These are phyloP conservation scores for Liriodendron chinense DNA, from an alignment of 164 flowering plant genomes.

Conservation along the genomic window DNA sequence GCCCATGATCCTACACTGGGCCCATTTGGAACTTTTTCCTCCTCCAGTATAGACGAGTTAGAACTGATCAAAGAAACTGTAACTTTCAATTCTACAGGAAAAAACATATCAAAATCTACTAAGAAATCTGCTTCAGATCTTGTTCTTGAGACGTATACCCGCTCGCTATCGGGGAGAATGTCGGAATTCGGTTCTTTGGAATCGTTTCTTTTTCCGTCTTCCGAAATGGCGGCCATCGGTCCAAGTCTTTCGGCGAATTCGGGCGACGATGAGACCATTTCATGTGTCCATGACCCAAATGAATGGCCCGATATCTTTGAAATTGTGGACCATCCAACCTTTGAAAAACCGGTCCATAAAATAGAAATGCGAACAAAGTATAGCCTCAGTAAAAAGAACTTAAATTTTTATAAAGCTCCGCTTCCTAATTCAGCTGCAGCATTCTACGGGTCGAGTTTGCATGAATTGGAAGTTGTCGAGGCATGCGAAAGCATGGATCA, in stretches of 20 bases:
- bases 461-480: slow-evolving; percentile 45
- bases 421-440: slow-evolving; percentile 64
- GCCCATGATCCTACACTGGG: slow-evolving; percentile 14
- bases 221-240: background rate
- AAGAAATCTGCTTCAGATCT: slow-evolving; percentile 26
- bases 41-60: slow-evolving; percentile 24
- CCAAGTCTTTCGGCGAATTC: slow-evolving; percentile 15
- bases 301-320: background rate
- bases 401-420: slow-evolving; percentile 22
- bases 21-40: slow-evolving; percentile 19
- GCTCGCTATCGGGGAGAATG: slow-evolving; percentile 19
- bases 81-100: slow-evolving; percentile 4
- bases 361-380: slow-evolving; percentile 25
- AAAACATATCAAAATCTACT: background rate
- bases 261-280: slow-evolving; percentile 11
- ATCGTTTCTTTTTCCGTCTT: slow-evolving; percentile 19
- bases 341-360: slow-evolving; percentile 3
- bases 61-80: slow-evolving; percentile 4
- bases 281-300: slow-evolving; percentile 10
- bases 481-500: slow-evolving; percentile 37
- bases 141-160: slow-evolving; percentile 22
- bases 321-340: slow-evolving; percentile 10
- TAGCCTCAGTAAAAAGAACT: slow-evolving; percentile 20
- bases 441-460: slow-evolving; percentile 42
- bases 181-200: slow-evolving; percentile 13